phyloP scores from a whole-genome alignment of 2,329 filamentous ascomycete genomes.

The Ceratocystis destructans region DNA sequence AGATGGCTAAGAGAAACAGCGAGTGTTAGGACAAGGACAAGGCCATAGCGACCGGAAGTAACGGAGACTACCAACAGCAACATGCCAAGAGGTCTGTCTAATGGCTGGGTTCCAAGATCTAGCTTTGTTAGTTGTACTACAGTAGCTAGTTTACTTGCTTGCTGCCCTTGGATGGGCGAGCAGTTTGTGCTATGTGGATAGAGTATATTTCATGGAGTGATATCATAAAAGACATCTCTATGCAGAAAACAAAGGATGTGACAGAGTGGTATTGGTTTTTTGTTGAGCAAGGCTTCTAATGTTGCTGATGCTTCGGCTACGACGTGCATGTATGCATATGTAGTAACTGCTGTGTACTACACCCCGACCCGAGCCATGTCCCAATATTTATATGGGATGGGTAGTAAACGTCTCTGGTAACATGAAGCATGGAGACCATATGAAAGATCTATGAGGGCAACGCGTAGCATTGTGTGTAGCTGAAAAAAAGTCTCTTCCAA shows the following conservation, averaged over 20 bases:
- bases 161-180: too few relatives aligned
- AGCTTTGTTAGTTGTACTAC: too few relatives aligned
- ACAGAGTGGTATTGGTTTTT: neutral
- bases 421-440: neutral
- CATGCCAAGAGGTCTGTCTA: too few relatives aligned
- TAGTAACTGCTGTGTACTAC: neutral
- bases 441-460: neutral
- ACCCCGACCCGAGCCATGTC: neutral
- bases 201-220: neutral
- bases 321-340: neutral
- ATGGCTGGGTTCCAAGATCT: too few relatives aligned
- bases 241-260: neutral
- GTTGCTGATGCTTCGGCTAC: neutral
- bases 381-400: neutral
- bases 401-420: neutral
- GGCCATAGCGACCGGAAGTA: too few relatives aligned
- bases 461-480: neutral
- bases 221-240: neutral
- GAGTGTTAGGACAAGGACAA: too few relatives aligned
- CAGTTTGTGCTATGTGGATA: neutral
- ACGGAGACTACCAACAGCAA: too few relatives aligned
- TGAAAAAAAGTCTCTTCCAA: neutral
- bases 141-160: too few relatives aligned
- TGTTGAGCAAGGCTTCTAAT: neutral
- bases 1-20: too few relatives aligned